Percentiles rank a stretch among this genome's conserved stretches.
phyloP scores from a whole-genome alignment of 768 basidiomycete species.

The Naematelia aurantialba region DNA sequence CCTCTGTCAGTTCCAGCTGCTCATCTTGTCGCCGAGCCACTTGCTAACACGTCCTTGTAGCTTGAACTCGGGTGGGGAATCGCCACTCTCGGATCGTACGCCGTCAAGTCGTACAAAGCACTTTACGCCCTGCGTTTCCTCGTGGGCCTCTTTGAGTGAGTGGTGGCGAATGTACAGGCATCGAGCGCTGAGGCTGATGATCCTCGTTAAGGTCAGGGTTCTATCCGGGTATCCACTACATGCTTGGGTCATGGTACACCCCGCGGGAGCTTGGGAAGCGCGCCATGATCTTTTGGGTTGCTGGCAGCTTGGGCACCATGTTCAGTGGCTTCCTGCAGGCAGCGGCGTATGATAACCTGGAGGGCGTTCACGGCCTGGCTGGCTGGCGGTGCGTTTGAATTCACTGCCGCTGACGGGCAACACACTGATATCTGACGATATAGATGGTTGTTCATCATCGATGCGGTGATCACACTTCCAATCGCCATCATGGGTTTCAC shows the following conservation, averaged over 20 bases:
- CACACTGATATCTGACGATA: too few species aligned
- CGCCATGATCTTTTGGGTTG: slow-evolving; percentile 39
- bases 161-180: not conserved
- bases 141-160: slow-evolving; percentile 43
- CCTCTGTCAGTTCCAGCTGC: slow-evolving; percentile 8
- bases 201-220: slow-evolving; percentile 24
- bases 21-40: not conserved
- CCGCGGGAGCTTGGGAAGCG: slow-evolving; percentile 42
- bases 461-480: slow-evolving; percentile 21
- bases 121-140: slow-evolving; percentile 44
- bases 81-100: slow-evolving; percentile 36
- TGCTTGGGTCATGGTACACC: slow-evolving; percentile 46
- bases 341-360: slow-evolving; percentile 38
- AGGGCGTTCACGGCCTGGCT: slow-evolving; percentile 26
- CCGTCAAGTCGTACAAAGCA: slow-evolving; percentile 31
- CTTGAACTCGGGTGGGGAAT: slow-evolving; percentile 43
- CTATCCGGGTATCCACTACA: slow-evolving; percentile 45
- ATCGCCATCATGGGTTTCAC: slow-evolving; percentile 26
- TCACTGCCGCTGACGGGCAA: not conserved
- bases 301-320: slow-evolving; percentile 35
- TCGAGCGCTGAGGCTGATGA: not conserved
- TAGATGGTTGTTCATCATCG: slow-evolving; percentile 28
- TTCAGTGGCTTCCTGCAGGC: slow-evolving; percentile 40
- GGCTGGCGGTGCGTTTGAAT: slow-evolving; percentile 8
- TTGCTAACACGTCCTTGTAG: slow-evolving; percentile 3